These are phyloP conservation scores for Aspergillus unguis DNA, from an alignment of 2,329 filamentous ascomycete species.

Conservation along the genomic window DNA sequence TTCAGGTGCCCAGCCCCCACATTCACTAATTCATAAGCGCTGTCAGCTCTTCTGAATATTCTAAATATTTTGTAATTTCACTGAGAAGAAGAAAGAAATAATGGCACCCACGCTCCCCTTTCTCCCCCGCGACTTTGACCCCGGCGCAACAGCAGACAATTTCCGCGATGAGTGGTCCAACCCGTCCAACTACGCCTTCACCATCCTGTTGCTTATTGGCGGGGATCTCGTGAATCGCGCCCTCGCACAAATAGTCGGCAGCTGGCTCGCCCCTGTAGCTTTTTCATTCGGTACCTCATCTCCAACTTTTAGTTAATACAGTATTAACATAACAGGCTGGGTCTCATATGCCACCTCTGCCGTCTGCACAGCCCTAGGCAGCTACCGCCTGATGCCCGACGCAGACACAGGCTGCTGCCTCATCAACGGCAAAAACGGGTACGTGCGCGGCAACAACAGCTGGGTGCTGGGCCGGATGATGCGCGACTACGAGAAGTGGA, in stretches of 20 bases:
- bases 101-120: too few species aligned
- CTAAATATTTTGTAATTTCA: too few species aligned
- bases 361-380: conserved; percentile 31
- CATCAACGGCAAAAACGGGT: conserved; percentile 38
- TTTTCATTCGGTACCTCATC: conserved; percentile 35
- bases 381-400: conserved; percentile 34
- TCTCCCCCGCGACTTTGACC: conserved; percentile 2
- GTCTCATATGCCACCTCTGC: conserved; percentile 35
- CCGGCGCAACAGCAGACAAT: background rate
- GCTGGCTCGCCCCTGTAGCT: conserved; percentile 28
- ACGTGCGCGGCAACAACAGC: conserved; percentile 37
- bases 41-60: too few species aligned
- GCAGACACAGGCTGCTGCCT: conserved; percentile 32
- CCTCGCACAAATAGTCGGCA: conserved; percentile 32
- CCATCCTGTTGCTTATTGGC: conserved; percentile 37
- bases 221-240: conserved; percentile 36
- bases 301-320: too few species aligned
- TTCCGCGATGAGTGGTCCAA: conserved; percentile 13
- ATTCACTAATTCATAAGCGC: too few species aligned
- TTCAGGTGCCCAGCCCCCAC: too few species aligned
- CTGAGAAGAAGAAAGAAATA: too few species aligned
- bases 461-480: conserved; percentile 47
- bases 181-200: conserved; percentile 28
- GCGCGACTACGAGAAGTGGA: conserved; percentile 41
- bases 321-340: conserved; percentile 26